phyloP scores from a whole-genome alignment of 2,329 filamentous ascomycete species.

The Emmonsia crescens region DNA sequence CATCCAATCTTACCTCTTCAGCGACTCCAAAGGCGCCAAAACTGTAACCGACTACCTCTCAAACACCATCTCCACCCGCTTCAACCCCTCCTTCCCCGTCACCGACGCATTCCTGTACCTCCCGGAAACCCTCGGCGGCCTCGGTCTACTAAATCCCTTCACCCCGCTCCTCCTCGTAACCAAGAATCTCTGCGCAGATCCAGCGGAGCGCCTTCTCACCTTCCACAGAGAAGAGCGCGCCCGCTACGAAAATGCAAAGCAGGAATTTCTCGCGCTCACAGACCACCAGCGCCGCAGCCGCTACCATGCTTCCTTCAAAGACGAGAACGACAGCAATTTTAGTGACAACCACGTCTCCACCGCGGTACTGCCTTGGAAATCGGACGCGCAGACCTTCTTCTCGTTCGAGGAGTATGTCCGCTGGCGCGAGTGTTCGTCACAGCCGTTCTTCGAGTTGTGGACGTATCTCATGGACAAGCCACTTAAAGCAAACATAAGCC shows the following conservation, averaged over 20 bases:
- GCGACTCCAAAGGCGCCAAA: slow-evolving; percentile 16
- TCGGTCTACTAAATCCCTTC: slow-evolving; percentile 40
- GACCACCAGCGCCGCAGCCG: slow-evolving; percentile 8
- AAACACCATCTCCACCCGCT: slow-evolving; percentile 39
- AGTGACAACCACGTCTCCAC: neutral
- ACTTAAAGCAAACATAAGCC: slow-evolving; percentile 12
- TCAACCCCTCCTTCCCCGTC: slow-evolving; percentile 30
- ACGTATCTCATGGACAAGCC: slow-evolving; percentile 19
- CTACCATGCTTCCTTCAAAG: slow-evolving; percentile 10
- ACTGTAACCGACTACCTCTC: slow-evolving; percentile 42
- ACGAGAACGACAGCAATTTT: slow-evolving; percentile 9
- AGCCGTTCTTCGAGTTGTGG: slow-evolving; percentile 16
- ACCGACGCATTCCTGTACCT: slow-evolving; percentile 40
- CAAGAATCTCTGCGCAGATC: slow-evolving; percentile 18
- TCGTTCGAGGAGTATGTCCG: slow-evolving; percentile 27
- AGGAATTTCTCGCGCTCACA: slow-evolving; percentile 15
- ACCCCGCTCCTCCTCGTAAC: slow-evolving; percentile 31
- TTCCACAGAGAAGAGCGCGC: slow-evolving; percentile 19
- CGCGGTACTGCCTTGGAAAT: neutral
- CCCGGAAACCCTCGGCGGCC: slow-evolving; percentile 37
- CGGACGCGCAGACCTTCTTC: slow-evolving; percentile 20
- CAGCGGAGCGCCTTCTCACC: slow-evolving; percentile 16
- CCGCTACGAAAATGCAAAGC: slow-evolving; percentile 16
- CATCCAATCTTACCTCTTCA: slow-evolving; percentile 39
- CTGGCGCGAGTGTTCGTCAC: slow-evolving; percentile 21